Conservation (phyloP, 2,329 filamentous ascomycete genomes). For the Colletotrichum sp. region DNA sequence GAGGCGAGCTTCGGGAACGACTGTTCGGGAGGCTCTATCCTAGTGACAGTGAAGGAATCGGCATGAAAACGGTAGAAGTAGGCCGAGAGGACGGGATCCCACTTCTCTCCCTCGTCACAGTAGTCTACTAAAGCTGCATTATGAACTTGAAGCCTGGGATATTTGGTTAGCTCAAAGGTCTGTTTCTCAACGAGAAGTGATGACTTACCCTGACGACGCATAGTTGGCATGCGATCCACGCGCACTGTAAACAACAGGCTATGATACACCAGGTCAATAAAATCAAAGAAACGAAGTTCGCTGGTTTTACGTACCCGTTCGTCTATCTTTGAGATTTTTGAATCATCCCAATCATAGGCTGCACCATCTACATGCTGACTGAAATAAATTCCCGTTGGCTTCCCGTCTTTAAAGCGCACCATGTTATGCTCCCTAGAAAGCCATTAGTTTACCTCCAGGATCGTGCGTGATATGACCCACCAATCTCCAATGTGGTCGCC, state of each 20-base stretch:
- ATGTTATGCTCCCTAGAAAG: conserved; percentile 40
- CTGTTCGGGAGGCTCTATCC: neutral
- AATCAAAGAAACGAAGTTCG: neutral
- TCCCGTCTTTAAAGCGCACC: conserved; percentile 32
- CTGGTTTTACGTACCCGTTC: conserved; percentile 26
- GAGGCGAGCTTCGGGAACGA: neutral
- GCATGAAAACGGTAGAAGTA: conserved; percentile 39
- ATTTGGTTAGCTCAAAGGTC: neutral
- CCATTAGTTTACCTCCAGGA: too few relatives aligned
- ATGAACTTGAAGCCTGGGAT: conserved; percentile 33
- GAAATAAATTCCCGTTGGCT: conserved; percentile 30
- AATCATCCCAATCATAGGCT: conserved; percentile 33
- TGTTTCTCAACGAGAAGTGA: accelerated
- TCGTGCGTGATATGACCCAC: conserved; percentile 4
- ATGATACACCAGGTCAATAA: neutral
- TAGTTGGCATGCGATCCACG: conserved; percentile 40
- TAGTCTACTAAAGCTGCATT: conserved; percentile 35
- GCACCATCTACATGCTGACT: conserved; percentile 31
- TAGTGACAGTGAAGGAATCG: conserved; percentile 24
- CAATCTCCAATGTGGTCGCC: conserved; percentile 33
- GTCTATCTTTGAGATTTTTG: conserved; percentile 24
- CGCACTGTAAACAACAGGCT: conserved; percentile 39
- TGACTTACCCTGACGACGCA: conserved; percentile 29
- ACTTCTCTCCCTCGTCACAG: conserved; percentile 35
- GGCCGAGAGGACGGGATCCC: conserved; percentile 39